A percentile compares a stretch with the other conserved stretches of the same genome.
Evolutionary conservation across 148 eudicot species (phyloP).

Genomic region (Gaultheria prostrata): DNA sequence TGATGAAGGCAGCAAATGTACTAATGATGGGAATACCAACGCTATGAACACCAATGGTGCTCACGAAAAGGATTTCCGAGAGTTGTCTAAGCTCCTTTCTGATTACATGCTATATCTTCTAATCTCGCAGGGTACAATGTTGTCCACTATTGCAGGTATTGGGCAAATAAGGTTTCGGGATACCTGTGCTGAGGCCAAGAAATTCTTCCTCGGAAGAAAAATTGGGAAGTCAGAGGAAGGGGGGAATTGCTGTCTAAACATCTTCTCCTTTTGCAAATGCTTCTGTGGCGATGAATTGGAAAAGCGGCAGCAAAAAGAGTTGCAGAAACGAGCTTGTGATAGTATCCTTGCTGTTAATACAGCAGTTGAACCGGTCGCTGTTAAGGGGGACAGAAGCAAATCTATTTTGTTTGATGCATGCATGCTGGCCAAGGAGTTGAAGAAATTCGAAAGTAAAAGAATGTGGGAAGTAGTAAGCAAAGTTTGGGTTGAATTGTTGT

Average conservation of each 20-base stretch:
- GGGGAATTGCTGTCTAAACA: neutral
- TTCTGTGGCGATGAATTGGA: neutral
- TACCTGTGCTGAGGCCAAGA: slow-evolving; percentile 36
- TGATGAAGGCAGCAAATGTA: neutral
- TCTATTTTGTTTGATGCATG: slow-evolving; percentile 21
- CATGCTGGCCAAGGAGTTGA: slow-evolving; percentile 17
- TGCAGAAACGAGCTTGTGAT: slow-evolving; percentile 3
- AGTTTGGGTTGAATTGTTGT: slow-evolving; percentile 25
- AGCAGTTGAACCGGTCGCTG: neutral
- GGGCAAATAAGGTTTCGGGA: slow-evolving; percentile 39
- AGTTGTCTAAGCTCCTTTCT: slow-evolving; percentile 30
- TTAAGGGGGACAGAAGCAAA: slow-evolving; percentile 25
- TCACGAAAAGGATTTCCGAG: neutral
- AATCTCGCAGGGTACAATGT: slow-evolving; percentile 30
- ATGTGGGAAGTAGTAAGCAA: slow-evolving; percentile 26
- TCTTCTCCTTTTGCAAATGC: neutral
- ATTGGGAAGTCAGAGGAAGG: neutral
- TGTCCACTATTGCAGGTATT: slow-evolving; percentile 34
- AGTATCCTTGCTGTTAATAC: slow-evolving; percentile 6
- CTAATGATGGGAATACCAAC: neutral
- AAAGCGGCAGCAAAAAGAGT: neutral
- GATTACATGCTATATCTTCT: slow-evolving; percentile 34
- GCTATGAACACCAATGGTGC: neutral
- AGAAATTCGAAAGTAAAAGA: neutral
- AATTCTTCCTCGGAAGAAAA: slow-evolving; percentile 19